These are phyloP conservation scores for Talaromyces trachyspermus DNA, from an alignment of 495 filamentous ascomycete species.

Conservation along the genomic window DNA sequence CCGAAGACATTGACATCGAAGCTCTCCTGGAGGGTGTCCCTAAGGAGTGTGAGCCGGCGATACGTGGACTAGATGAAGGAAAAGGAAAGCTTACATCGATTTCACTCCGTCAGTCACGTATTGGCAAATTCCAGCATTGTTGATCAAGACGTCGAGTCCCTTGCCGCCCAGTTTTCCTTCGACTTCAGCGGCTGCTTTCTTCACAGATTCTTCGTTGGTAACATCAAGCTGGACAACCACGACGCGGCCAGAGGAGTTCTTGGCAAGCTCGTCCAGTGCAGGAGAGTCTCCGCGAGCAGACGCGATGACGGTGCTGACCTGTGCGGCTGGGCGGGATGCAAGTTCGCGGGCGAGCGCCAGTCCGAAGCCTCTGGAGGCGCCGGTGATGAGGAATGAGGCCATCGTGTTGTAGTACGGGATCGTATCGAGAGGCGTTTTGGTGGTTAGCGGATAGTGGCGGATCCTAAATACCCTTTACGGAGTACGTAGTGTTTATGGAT, in stretches of 20 bases:
- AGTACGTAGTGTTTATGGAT: too few relatives aligned
- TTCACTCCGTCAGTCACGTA: conserved; percentile 17
- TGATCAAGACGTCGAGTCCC: conserved; percentile 44
- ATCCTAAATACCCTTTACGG: too few relatives aligned
- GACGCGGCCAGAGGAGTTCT: conserved; percentile 23
- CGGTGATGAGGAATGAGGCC: conserved; percentile 25
- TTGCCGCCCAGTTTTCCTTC: conserved; percentile 31
- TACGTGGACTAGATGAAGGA: background rate
- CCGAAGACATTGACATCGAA: conserved; percentile 40
- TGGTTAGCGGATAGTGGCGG: too few relatives aligned
- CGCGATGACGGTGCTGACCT: conserved; percentile 30
- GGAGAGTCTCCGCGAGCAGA: conserved; percentile 24
- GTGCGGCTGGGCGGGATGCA: conserved; percentile 15
- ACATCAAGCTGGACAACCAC: conserved; percentile 41
- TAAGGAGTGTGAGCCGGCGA: conserved; percentile 4
- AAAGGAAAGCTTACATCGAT: conserved; percentile 15
- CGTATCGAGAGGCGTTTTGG: too few relatives aligned
- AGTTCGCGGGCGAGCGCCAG: conserved; percentile 24
- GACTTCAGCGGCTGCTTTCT: conserved; percentile 30
- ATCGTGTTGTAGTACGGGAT: too few relatives aligned
- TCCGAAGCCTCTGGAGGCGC: conserved; percentile 28
- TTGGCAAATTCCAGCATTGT: conserved; percentile 37
- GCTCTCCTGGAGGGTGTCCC: conserved; percentile 27
- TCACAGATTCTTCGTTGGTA: conserved; percentile 30
- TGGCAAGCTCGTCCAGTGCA: conserved; percentile 19